phyloP scores from a whole-genome alignment of 2,329 filamentous ascomycete genomes.

The Trichoderma arundinaceum region DNA sequence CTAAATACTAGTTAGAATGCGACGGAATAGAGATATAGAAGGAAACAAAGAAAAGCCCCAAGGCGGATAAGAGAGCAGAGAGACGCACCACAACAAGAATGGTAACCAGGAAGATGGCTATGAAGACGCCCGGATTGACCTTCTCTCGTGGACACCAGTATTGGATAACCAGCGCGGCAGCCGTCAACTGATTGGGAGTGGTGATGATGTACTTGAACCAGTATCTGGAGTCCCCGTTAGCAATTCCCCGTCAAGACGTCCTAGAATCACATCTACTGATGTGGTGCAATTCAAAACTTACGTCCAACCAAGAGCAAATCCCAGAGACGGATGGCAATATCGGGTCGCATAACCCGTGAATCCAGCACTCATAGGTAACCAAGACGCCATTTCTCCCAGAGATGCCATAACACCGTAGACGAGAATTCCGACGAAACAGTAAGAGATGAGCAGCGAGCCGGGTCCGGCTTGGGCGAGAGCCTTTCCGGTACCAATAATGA shows the following conservation, averaged over 20 bases:
- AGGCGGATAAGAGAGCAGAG: not conserved
- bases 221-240: slow-evolving; percentile 45
- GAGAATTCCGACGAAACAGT: slow-evolving; percentile 70
- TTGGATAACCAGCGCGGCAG: slow-evolving; percentile 77
- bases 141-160: slow-evolving; percentile 71
- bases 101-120: slow-evolving; percentile 69
- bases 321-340: slow-evolving; percentile 80
- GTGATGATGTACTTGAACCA: slow-evolving; percentile 85
- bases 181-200: slow-evolving; percentile 84
- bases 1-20: not conserved
- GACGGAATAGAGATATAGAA: not conserved
- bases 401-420: slow-evolving; percentile 83
- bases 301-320: slow-evolving; percentile 78
- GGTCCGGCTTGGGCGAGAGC: slow-evolving; percentile 62
- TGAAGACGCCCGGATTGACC: slow-evolving; percentile 80
- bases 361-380: slow-evolving; percentile 76
- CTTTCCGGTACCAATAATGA: slow-evolving; percentile 72
- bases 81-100: slow-evolving; percentile 60
- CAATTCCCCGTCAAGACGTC: not conserved
- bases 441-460: slow-evolving; percentile 73
- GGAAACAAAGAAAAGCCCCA: not conserved
- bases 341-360: slow-evolving; percentile 82
- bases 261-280: not conserved
- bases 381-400: slow-evolving; percentile 84
- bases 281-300: slow-evolving; percentile 46